phyloP scores from a whole-genome alignment of 495 filamentous ascomycete genomes.

The Talaromyces nanjingensis region DNA sequence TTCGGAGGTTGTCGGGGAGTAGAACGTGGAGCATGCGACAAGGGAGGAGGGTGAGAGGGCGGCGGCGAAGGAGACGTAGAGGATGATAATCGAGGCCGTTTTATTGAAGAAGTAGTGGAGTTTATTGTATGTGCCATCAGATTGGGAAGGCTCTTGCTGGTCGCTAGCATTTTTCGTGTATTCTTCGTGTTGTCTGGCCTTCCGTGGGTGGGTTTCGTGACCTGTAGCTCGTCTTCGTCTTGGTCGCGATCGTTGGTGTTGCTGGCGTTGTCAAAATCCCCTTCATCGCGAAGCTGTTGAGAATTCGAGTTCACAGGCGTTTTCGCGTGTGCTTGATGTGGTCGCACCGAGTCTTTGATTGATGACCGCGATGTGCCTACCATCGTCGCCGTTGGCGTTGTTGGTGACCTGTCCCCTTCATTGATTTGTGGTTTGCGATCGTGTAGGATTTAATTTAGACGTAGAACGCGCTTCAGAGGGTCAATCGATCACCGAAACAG shows the following conservation, averaged over 20 bases:
- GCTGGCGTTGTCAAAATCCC: conserved; percentile 6
- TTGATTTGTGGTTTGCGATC: not conserved
- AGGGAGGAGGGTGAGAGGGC: not conserved
- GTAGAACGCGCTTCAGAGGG: not conserved
- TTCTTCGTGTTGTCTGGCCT: not conserved
- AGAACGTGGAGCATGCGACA: not conserved
- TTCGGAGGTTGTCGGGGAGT: not conserved
- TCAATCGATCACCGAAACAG: not conserved
- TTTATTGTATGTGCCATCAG: conserved; percentile 6
- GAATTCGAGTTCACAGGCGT: not conserved
- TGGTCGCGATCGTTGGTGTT: conserved; percentile 18
- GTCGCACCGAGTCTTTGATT: conserved; percentile 28
- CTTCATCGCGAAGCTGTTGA: not conserved
- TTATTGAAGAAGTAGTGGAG: conserved; percentile 15
- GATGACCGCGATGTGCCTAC: conserved; percentile 31
- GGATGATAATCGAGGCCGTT: conserved; percentile 12
- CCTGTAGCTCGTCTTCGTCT: not conserved
- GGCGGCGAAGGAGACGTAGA: conserved; percentile 3
- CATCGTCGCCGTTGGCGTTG: conserved; percentile 20
- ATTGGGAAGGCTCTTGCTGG: conserved; percentile 6
- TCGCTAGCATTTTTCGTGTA: not conserved
- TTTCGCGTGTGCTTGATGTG: not conserved
- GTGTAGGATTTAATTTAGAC: not conserved
- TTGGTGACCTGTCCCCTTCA: not conserved
- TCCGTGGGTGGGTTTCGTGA: not conserved